These are phyloP conservation scores for Dillenia turbinata DNA, from an alignment of 164 flowering plant genomes.

Conservation along the genomic window DNA sequence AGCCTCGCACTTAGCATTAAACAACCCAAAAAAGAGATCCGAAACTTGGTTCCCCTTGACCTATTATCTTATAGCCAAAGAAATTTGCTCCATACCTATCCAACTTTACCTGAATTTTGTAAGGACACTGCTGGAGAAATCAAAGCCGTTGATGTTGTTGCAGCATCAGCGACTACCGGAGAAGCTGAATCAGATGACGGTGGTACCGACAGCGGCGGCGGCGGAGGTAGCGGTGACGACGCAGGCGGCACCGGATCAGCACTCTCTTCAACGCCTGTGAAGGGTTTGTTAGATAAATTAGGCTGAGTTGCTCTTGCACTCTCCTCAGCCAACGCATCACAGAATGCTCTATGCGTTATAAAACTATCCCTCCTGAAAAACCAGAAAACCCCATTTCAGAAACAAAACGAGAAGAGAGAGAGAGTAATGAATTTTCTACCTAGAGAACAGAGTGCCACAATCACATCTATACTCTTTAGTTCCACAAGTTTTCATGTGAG, in stretches of 20 bases:
- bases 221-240: conserved; percentile 33
- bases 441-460: conserved; percentile 84
- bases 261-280: too few relatives aligned
- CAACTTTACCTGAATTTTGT: conserved; percentile 49
- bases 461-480: conserved; percentile 80
- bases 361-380: conserved; percentile 76
- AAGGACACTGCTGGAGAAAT: conserved; percentile 47
- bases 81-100: too few relatives aligned
- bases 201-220: conserved; percentile 5
- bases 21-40: too few relatives aligned
- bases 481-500: conserved; percentile 86
- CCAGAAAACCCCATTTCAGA: conserved; percentile 2
- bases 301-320: conserved; percentile 36
- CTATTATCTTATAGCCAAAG: too few relatives aligned
- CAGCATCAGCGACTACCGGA: background rate
- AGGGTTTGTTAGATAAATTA: too few relatives aligned
- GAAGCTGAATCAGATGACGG: conserved; percentile 13
- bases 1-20: too few relatives aligned
- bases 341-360: conserved; percentile 82
- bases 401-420: background rate
- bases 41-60: too few relatives aligned
- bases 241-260: background rate
- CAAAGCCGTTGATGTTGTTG: conserved; percentile 38
- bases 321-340: conserved; percentile 85
- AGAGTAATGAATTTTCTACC: conserved; percentile 29